Evolutionary conservation across 2,329 filamentous ascomycete genomes (phyloP), one percentile per base, ranked within the genome.

Genomic region (Ceratocystis albifundus): DNA sequence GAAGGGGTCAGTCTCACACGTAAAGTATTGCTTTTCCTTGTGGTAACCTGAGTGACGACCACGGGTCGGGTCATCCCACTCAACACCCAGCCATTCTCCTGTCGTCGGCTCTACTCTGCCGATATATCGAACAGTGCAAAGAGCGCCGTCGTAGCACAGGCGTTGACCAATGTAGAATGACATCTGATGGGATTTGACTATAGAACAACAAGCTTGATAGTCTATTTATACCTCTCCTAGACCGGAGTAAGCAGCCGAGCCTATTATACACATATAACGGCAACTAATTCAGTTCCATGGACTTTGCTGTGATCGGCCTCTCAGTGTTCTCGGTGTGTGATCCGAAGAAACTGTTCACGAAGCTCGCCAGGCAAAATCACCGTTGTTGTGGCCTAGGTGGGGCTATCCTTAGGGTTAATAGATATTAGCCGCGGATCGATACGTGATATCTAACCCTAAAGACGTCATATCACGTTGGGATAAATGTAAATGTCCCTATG

Each of bases 31-130:
- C 69, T 82, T 80, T 68, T 88, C 90, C 69, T 88, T 85, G 76
- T 95, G 86, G 68, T 87, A 85, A 68, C 94, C 94, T 72, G 93
- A 84, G 76, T 99, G 92, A 78, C 96, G 97, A 69, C 94, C 94
- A 72, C 92, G 83, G 46, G 80, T 81, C 66, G 86, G 79, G 74
- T 96, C 89, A 76, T 97, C 93, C 94, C 94, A 99, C 81, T 99
- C 94, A 61, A 97, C 90, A 61, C 94, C 94, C 44, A 97, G 82
- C 92, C 93, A 97, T 69, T 82, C 79, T 62, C 90, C 89, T 55
- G 83, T 80, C 7, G 90, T 92, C 70, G 88, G 89, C 63, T 84
- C 80, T 6, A 97, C 88, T 44, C 82, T 75, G 57, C 94, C 94
- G 69, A 89, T 77, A 73, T 92, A 97, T 69, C 90, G 86, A 67